Evolutionary conservation across 805 yeast genomes (phyloP), one percentile per base, ranked within the genome.

Genomic region (Millerozyma acaciae): DNA sequence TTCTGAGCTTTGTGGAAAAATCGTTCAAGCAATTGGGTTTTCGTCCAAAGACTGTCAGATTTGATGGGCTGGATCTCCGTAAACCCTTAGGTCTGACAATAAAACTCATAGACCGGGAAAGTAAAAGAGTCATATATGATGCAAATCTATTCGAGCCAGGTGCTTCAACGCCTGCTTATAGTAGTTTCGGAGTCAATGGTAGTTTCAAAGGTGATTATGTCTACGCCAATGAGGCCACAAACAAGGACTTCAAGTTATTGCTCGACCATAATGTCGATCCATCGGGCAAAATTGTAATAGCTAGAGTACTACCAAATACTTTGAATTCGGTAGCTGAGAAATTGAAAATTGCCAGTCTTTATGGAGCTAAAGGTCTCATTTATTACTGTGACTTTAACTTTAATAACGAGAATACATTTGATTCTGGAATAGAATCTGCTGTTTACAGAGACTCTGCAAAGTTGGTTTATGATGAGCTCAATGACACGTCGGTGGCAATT

Each of bases 141-240:
- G 57, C 63, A 4, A 33, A 38, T 4, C 31, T 63, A 8, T 20
- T 21, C 5, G 69, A 62, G 31, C 47, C 46, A 1, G 35, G 20
- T 17, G 44, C 39, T 23, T 24, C 38, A 7, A 60, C 68, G 0
- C 68, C 68, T 3, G 59, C 65, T 1, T 62, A 40, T 34, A 43
- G 48, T 32, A 42, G 47, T 3, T 52, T 45, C 42, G 63, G 68
- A 1, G 24, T 21, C 5, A 48, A 41, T 28, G 68, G 62, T 2
- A 33, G 50, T 1, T 43, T 55, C 1, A 39, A 35, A 4, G 57
- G 48, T 1, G 45, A 42, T 8, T 62, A 47, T 39, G 35, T 64
- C 2, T 60, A 32, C 44, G 65, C 47, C 6, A 57, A 60, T 34
- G 42, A 47, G n/a, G 71, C 68, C 4, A 31, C 45, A 2, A 38